Conservation (phyloP, 768 basidiomycete genomes). For the Suillus americanus region DNA sequence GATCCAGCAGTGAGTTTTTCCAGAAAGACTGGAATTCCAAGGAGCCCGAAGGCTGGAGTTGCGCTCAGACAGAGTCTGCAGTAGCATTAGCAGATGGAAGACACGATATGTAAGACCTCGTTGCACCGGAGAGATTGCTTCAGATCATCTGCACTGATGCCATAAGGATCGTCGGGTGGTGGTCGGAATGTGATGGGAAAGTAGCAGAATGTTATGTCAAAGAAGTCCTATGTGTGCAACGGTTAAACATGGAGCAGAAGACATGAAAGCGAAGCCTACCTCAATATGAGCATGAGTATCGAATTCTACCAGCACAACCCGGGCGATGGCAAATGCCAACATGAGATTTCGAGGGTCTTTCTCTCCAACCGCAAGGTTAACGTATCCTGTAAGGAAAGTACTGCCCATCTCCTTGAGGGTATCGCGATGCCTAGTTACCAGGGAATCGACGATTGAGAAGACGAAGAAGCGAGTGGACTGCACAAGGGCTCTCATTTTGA, state of each 20-base stretch:
- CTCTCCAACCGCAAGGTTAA: constrained; percentile 86
- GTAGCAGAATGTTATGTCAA: constrained; percentile 96
- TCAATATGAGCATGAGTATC: constrained; percentile 75
- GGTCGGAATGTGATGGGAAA: constrained; percentile 98
- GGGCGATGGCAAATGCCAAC: constrained; percentile 83
- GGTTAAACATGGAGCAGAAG: neutral
- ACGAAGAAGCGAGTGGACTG: constrained; percentile 82
- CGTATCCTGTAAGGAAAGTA: constrained; percentile 75
- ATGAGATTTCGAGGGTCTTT: constrained; percentile 96
- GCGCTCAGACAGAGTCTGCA: constrained; percentile 70
- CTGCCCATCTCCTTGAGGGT: constrained; percentile 73
- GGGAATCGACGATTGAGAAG: constrained; percentile 75
- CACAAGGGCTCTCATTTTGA: constrained; percentile 79
- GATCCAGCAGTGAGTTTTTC: constrained; percentile 89
- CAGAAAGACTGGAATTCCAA: constrained; percentile 85
- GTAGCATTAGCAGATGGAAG: neutral
- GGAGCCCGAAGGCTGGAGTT: constrained; percentile 76
- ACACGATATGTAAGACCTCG: neutral
- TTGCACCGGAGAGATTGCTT: constrained; percentile 65
- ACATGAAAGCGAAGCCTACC: constrained; percentile 42
- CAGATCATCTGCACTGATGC: constrained; percentile 86
- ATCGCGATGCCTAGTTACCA: constrained; percentile 37
- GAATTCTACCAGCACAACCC: constrained; percentile 87
- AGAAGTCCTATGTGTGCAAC: constrained; percentile 64
- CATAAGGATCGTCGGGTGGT: constrained; percentile 91